A percentile compares a stretch with the other conserved stretches of the same genome.
phyloP scores from a whole-genome alignment of 106 monocot species.

The Vanilla planifolia region DNA sequence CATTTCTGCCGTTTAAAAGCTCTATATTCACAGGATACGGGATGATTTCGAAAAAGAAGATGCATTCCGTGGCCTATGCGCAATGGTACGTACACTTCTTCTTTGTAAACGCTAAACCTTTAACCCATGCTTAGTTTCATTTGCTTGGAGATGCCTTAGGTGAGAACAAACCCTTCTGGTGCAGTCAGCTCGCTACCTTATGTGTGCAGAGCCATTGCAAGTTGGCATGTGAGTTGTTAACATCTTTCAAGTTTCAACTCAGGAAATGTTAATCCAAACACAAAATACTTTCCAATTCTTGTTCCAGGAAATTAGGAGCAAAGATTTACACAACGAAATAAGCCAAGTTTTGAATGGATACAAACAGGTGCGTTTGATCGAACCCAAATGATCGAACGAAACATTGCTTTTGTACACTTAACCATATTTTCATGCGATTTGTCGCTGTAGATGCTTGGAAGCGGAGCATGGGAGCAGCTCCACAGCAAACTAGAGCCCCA shows the following conservation, averaged over 20 bases:
- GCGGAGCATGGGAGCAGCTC: conserved; percentile 52
- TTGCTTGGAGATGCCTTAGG: conserved; percentile 27
- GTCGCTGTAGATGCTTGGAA: conserved; percentile 49
- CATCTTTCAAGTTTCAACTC: too few species aligned
- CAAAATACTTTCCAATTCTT: too few species aligned
- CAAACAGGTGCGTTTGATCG: conserved; percentile 61
- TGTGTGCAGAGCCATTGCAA: conserved; percentile 82
- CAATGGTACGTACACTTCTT: conserved; percentile 43
- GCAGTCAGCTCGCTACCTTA: conserved; percentile 54
- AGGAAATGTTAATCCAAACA: too few species aligned
- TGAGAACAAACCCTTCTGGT: conserved; percentile 74
- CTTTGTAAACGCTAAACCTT: not conserved
- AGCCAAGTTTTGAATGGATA: conserved; percentile 82
- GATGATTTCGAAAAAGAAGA: conserved; percentile 99
- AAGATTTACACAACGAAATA: conserved; percentile 70
- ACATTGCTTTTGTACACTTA: not conserved
- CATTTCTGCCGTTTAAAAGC: not conserved
- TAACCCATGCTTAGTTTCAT: not conserved
- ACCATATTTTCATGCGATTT: not conserved
- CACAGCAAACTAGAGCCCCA: conserved; percentile 41
- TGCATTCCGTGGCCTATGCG: conserved; percentile 92
- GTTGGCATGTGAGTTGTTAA: conserved; percentile 77
- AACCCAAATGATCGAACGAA: not conserved
- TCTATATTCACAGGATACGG: conserved; percentile 88
- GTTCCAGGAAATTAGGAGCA: conserved; percentile 78